phyloP scores from a whole-genome alignment of 441 rosid species.

The Flueggea neowawraea region DNA sequence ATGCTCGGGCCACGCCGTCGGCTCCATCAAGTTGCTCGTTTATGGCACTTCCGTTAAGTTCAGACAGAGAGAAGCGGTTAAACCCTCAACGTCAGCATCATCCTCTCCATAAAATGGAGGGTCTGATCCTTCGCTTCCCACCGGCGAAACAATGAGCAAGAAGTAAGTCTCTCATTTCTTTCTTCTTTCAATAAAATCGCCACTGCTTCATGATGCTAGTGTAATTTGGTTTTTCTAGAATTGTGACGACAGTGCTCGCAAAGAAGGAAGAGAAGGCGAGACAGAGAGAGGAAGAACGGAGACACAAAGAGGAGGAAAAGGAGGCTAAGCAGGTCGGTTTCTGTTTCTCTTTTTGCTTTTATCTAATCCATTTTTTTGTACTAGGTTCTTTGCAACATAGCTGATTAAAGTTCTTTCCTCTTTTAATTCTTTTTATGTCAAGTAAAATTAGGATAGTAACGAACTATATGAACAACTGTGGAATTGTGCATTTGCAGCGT shows the following conservation, averaged over 20 bases:
- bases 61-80: too few species aligned
- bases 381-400: too few species aligned
- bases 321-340: slow-evolving; percentile 42
- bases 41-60: too few species aligned
- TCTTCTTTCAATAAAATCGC: neutral
- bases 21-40: too few species aligned
- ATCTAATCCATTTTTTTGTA: neutral
- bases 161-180: slow-evolving; percentile 26
- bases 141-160: slow-evolving; percentile 42
- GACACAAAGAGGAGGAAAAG: slow-evolving; percentile 65
- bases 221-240: neutral
- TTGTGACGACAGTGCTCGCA: slow-evolving; percentile 48
- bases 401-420: neutral
- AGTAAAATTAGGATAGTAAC: too few species aligned
- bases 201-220: neutral
- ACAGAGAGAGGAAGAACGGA: slow-evolving; percentile 67
- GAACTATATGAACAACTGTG: too few species aligned
- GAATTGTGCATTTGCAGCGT: too few species aligned
- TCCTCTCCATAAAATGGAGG: neutral
- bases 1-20: too few species aligned
- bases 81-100: too few species aligned
- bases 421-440: too few species aligned
- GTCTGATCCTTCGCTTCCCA: neutral
- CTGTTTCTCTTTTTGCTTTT: neutral
- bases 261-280: slow-evolving; percentile 60